A percentile compares a stretch with the other conserved stretches of the same genome.
Conservation (phyloP, 805 yeast genomes). For the Saccharomycopsis fodiens region DNA sequence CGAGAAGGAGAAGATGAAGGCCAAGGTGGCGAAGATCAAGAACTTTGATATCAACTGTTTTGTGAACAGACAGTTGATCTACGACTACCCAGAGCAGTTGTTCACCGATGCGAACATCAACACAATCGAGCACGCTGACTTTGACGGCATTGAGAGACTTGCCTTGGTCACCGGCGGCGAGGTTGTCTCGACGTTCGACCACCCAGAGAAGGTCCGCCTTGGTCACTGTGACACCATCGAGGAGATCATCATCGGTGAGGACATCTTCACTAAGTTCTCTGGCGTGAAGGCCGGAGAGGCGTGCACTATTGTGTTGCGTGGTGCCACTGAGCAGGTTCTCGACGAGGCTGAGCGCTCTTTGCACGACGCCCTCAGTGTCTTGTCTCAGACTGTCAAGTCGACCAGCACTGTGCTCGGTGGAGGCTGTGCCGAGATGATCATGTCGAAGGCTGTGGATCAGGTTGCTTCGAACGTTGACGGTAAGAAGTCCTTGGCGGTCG, state of each 20-base stretch:
- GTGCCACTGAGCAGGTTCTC: slow-evolving; percentile 95
- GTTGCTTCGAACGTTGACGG: slow-evolving; percentile 93
- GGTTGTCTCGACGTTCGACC: slow-evolving; percentile 96
- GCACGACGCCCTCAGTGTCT: slow-evolving; percentile 96
- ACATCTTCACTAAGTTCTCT: slow-evolving; percentile 79
- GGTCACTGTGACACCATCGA: slow-evolving; percentile 82
- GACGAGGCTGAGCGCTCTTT: slow-evolving; percentile 96
- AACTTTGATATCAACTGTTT: slow-evolving; percentile 77
- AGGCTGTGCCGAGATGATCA: slow-evolving; percentile 94
- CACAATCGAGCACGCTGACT: slow-evolving; percentile 95
- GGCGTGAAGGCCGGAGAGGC: slow-evolving; percentile 96
- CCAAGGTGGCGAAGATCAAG: slow-evolving; percentile 84
- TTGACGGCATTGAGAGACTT: slow-evolving; percentile 77
- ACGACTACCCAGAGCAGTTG: slow-evolving; percentile 96
- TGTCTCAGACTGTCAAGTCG: slow-evolving; percentile 88
- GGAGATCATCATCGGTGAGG: slow-evolving; percentile 89
- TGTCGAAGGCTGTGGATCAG: slow-evolving; percentile 83
- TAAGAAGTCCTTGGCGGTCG: slow-evolving; percentile 95
- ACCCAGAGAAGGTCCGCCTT: slow-evolving; percentile 68
- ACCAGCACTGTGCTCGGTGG: slow-evolving; percentile 98
- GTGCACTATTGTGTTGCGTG: slow-evolving; percentile 89
- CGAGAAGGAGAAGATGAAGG: slow-evolving; percentile 83
- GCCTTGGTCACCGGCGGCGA: slow-evolving; percentile 98
- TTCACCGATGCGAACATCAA: slow-evolving; percentile 82
- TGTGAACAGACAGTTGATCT: slow-evolving; percentile 93